Percentiles rank a stretch among this genome's conserved stretches.
Conservation (phyloP, 75 land plant genomes). For the Cupressus sempervirens region DNA sequence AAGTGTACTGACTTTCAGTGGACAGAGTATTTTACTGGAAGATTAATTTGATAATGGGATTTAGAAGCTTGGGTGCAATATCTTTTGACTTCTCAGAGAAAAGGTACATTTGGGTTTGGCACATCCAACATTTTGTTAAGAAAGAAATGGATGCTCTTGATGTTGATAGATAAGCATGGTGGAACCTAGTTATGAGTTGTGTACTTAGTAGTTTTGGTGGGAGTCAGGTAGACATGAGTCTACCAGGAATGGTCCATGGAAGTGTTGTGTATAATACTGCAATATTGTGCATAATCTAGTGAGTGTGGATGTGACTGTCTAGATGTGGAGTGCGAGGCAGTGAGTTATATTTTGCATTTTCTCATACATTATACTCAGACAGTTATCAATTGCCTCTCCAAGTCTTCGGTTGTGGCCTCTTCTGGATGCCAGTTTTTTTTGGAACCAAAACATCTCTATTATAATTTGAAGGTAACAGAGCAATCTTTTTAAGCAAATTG, state of each 20-base stretch:
- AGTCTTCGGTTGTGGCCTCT: constrained; percentile 7
- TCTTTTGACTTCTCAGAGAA: background rate
- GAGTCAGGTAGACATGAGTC: background rate
- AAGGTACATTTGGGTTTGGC: background rate
- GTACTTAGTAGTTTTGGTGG: constrained; percentile 1
- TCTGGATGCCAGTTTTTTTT: constrained; percentile 2
- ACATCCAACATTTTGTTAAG: background rate
- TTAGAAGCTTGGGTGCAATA: constrained; percentile 9
- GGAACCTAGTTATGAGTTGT: background rate
- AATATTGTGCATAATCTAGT: background rate
- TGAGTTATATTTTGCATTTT: background rate
- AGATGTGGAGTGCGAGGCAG: background rate
- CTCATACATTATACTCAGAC: constrained; percentile 1
- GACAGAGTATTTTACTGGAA: constrained; percentile 3
- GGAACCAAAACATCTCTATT: background rate
- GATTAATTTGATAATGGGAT: constrained; percentile 2
- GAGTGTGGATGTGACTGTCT: constrained; percentile 1
- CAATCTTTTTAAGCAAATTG: background rate
- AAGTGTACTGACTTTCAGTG: background rate
- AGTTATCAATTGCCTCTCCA: background rate
- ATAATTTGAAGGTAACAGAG: background rate
- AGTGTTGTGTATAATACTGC: constrained; percentile 8
- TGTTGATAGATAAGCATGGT: background rate
- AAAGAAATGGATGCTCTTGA: constrained; percentile 4
- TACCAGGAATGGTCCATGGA: constrained; percentile 8